A percentile compares a stretch with the other conserved stretches of the same genome.
Evolutionary conservation across 192 early-diverging fungal species (phyloP).

Genomic region (Podila epicladia): DNA sequence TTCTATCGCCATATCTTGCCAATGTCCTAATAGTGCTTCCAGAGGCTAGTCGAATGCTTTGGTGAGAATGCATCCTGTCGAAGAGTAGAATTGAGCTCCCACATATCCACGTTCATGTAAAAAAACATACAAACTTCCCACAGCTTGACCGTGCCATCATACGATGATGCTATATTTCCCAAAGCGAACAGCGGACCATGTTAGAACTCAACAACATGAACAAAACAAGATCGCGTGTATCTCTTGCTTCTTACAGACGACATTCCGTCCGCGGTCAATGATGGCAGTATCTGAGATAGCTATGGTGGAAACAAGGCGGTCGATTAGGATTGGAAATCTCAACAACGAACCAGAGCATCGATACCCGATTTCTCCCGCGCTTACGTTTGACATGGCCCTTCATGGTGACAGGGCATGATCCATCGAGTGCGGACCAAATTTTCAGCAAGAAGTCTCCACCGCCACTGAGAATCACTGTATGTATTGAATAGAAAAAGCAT

Average conservation of each 20-base stretch:
- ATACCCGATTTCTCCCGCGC: neutral
- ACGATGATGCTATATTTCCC: constrained; percentile 54
- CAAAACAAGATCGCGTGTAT: no score
- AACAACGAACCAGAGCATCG: neutral
- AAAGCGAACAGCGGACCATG: no score
- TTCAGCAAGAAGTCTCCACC: constrained; percentile 73
- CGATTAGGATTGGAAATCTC: no score
- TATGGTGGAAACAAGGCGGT: neutral
- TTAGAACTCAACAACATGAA: no score
- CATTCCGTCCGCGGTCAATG: constrained; percentile 70
- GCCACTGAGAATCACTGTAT: constrained; percentile 70
- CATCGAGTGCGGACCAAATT: constrained; percentile 81
- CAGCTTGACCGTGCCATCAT: constrained; percentile 63
- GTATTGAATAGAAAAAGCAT: neutral
- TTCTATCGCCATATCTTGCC: constrained; percentile 11
- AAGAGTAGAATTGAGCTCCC: neutral
- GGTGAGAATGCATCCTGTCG: neutral
- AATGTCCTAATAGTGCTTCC: constrained; percentile 54
- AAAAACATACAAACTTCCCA: constrained; percentile 65
- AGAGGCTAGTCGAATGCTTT: constrained; percentile 34
- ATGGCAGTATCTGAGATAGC: constrained; percentile 73
- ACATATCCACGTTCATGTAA: neutral
- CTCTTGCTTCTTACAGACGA: constrained; percentile 62
- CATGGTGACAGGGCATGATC: constrained; percentile 77
- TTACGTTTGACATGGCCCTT: constrained; percentile 70